Evolutionary conservation across 2,329 filamentous ascomycete genomes (phyloP).

Genomic region (Colletotrichum sp.): DNA sequence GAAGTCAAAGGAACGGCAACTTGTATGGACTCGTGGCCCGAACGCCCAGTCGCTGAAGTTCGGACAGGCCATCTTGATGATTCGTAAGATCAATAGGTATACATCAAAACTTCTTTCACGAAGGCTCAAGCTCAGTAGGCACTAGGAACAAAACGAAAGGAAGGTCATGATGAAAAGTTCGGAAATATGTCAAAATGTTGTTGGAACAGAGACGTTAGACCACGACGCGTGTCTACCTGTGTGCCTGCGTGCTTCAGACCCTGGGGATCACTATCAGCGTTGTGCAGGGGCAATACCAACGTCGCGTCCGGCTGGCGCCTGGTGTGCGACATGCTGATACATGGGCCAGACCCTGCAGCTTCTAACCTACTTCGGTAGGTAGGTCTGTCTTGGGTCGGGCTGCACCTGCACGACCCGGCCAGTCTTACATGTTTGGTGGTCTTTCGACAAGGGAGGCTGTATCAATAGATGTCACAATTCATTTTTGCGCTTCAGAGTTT

Average conservation of each 20-base stretch:
- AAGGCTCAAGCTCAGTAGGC: no score
- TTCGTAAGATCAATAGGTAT: no score
- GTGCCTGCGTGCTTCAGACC: neutral
- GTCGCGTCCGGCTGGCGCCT: neutral
- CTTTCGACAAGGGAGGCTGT: no score
- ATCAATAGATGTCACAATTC: no score
- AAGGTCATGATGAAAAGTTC: neutral
- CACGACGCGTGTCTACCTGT: neutral
- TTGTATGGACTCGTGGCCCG: no score
- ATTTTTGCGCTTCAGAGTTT: no score
- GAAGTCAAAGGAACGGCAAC: constrained; percentile 32
- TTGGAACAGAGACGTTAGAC: neutral
- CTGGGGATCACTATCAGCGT: neutral
- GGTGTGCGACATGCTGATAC: neutral
- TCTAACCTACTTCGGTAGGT: neutral
- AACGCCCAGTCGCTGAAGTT: constrained; percentile 6
- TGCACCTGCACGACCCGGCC: no score
- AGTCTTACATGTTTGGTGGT: no score
- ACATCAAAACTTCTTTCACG: no score
- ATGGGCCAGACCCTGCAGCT: neutral
- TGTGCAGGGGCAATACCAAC: neutral
- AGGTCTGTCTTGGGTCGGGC: neutral
- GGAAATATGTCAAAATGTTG: neutral
- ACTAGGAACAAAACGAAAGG: no score
- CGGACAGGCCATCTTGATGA: neutral